These are phyloP conservation scores for Cyberlindnera euphorbiiphila DNA, from an alignment of 805 yeast species.

Conservation along the genomic window DNA sequence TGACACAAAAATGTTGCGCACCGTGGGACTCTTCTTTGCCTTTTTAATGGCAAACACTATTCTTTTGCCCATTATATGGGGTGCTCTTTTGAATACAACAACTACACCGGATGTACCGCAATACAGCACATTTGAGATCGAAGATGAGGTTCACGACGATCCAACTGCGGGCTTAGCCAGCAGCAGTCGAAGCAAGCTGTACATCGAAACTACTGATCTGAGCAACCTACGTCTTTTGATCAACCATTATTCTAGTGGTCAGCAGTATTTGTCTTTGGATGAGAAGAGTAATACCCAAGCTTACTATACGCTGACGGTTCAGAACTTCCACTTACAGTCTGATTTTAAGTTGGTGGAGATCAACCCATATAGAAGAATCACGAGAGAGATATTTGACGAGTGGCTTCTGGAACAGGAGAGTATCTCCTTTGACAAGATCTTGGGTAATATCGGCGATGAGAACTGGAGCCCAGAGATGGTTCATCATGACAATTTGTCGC, in stretches of 20 bases:
- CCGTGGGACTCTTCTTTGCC: conserved; percentile 3
- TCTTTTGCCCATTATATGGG: conserved; percentile 9
- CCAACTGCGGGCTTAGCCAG: no score
- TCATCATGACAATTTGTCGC: conserved; percentile 37
- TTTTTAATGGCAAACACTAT: conserved; percentile 6
- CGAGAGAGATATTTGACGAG: conserved; percentile 33
- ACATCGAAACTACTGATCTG: conserved; percentile 1
- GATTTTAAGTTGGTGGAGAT: conserved; percentile 19
- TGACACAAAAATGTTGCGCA: conserved; percentile 3
- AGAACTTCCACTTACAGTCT: conserved; percentile 25
- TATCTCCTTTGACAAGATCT: conserved; percentile 39
- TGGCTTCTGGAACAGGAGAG: conserved; percentile 44
- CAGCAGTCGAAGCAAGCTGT: neutral
- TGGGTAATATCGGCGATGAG: conserved; percentile 47
- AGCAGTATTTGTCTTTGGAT: no score
- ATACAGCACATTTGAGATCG: no score
- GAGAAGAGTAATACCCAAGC: no score
- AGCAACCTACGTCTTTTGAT: conserved; percentile 1
- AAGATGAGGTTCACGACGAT: no score
- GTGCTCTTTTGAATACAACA: neutral
- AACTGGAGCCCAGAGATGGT: conserved; percentile 26
- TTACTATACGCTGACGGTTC: conserved; percentile 11
- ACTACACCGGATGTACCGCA: neutral
- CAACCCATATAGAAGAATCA: conserved; percentile 19
- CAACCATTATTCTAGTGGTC: no score